Evolutionary conservation across 768 basidiomycete genomes (phyloP).

Genomic region (Filobasidium floriforme): DNA sequence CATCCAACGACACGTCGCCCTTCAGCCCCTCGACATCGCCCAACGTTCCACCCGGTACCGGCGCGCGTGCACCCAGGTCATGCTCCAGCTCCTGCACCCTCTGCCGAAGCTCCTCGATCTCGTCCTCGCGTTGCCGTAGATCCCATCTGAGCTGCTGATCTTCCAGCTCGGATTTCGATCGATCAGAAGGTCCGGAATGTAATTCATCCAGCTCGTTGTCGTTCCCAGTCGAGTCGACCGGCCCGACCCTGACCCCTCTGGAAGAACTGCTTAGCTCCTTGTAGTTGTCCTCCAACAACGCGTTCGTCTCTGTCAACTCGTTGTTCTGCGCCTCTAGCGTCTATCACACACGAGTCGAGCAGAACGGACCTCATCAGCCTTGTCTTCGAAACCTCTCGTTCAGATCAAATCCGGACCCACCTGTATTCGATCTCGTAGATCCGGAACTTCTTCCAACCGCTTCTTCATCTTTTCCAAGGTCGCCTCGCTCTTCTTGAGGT

Average conservation of each 20-base stretch:
- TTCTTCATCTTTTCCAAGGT: slow-evolving; percentile 98
- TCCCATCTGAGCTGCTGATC: background rate
- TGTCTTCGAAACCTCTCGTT: slow-evolving; percentile 87
- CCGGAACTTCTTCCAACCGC: slow-evolving; percentile 43
- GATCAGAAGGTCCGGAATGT: background rate
- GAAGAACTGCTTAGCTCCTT: slow-evolving; percentile 16
- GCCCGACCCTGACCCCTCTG: no score
- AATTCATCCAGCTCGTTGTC: background rate
- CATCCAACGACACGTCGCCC: no score
- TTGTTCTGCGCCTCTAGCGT: slow-evolving; percentile 87
- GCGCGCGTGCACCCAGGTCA: slow-evolving; percentile 51
- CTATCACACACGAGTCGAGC: slow-evolving; percentile 32
- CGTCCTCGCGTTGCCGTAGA: background rate
- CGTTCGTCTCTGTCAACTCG: slow-evolving; percentile 70
- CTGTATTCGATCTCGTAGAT: background rate
- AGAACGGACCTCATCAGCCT: slow-evolving; percentile 26
- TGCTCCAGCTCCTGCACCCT: slow-evolving; percentile 73
- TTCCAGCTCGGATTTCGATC: background rate
- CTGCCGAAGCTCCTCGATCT: background rate
- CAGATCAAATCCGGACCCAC: background rate
- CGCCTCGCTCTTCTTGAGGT: slow-evolving; percentile 86
- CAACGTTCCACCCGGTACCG: background rate
- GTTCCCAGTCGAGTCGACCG: slow-evolving; percentile 23
- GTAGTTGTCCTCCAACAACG: slow-evolving; percentile 22
- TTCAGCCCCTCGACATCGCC: no score